Base-by-base conservation (phyloP, 129 eudicot species). In the Flaveria linearis region DNA sequence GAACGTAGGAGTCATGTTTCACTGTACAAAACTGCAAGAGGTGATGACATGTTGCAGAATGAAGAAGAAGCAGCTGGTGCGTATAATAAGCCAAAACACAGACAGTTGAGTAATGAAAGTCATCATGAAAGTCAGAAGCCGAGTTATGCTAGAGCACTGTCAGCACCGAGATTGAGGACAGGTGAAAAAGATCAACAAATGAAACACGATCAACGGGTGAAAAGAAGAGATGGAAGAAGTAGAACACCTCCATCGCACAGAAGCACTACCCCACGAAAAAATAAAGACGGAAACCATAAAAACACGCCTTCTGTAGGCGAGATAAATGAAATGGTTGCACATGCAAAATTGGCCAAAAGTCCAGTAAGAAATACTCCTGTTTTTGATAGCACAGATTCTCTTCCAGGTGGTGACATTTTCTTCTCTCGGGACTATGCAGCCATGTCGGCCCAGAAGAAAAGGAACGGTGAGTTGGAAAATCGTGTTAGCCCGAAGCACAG, bases 351-450 rank as follows among this genome's bases (percentile, higher is more conserved):
- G 69, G 78, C 89, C 11, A 76, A 30, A 60, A 80, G 80, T 55
- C 82, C 80, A 30, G 73, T 17, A 10, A 69, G 75, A 36, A 45
- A 69, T 20, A 74, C 30, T 65, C 79, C 76, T 7, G 67, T 75
- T 64, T 76, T 88, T 9, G 91, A 91, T 50, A 91, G 93, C 83
- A 88, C 86, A 2, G 97, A 86, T 41, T 84, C 97, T 43, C 80
- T 91, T 60, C 84, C 89, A 30, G 89, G 87, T 2, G 97, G 97
- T 52, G 91, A 88, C 74, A 91, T 91, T 69, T 91, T 91, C 91
- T 91, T 90, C 78, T 86, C 93, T 58, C 84, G 74, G 15, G 89
- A 90, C 57, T 81, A 68, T 73, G 61, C 79, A 60, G 84, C 85
- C 50, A 12, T 76, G 10, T 56, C 83, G 0, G 78, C 78, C 28